These are phyloP conservation scores for Spirogloea muscicola DNA, from an alignment of 139 green algal species.

Conservation along the genomic window DNA sequence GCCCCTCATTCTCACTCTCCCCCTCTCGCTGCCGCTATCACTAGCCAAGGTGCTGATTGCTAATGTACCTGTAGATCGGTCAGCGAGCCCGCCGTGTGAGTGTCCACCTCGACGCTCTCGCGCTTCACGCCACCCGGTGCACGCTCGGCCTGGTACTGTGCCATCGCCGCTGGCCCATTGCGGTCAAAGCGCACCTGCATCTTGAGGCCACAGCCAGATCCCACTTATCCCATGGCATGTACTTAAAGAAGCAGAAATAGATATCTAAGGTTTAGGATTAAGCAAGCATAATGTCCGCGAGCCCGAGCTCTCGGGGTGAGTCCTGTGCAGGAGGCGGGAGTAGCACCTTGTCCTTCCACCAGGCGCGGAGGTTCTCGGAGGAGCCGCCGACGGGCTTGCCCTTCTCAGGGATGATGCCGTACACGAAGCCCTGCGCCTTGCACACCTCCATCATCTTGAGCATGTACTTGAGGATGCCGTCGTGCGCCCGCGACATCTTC, in stretches of 20 bases:
- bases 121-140: no score
- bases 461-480: constrained; percentile 50
- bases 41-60: no score
- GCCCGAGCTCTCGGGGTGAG: no score
- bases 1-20: no score
- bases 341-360: constrained; percentile 46
- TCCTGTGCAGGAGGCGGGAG: no score
- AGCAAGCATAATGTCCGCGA: no score
- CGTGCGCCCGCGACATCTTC: constrained; percentile 47
- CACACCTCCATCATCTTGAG: constrained; percentile 51
- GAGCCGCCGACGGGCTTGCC: constrained; percentile 41
- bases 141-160: constrained; percentile 40
- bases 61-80: constrained; percentile 33
- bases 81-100: background rate
- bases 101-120: constrained; percentile 1
- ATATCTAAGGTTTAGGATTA: no score
- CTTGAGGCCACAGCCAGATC: no score
- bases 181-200: constrained; percentile 48
- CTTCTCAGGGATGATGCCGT: constrained; percentile 48
- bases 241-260: no score
- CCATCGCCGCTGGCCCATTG: constrained; percentile 39
- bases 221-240: no score
- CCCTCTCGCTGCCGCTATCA: no score
- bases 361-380: constrained; percentile 44
- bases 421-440: constrained; percentile 49